These are phyloP conservation scores for Aspergillus biplanus DNA, from an alignment of 495 filamentous ascomycete species.

Conservation along the genomic window DNA sequence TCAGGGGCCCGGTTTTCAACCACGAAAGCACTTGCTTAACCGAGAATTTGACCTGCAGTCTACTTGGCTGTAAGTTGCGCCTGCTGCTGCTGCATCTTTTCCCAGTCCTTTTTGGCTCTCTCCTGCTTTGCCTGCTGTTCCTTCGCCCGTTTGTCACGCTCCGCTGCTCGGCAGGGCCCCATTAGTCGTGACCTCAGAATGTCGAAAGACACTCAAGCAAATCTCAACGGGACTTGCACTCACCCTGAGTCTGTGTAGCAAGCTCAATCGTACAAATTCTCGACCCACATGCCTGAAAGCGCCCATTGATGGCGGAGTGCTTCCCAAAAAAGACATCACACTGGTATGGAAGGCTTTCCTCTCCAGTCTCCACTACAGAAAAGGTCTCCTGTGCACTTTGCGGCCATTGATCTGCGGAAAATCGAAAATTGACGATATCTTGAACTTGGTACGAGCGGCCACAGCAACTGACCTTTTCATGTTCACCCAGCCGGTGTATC, in stretches of 20 bases:
- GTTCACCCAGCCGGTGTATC: not conserved
- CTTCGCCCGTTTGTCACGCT: not conserved
- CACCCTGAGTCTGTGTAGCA: not conserved
- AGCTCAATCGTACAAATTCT: not conserved
- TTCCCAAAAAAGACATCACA: not conserved
- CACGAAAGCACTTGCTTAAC: too few relatives aligned
- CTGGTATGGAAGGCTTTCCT: not conserved
- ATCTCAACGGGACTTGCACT: not conserved
- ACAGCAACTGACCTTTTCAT: too few relatives aligned
- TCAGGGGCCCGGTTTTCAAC: too few relatives aligned
- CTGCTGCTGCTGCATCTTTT: not conserved
- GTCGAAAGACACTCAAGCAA: not conserved
- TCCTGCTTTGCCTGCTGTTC: not conserved
- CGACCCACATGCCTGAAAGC: not conserved
- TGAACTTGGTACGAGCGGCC: not conserved
- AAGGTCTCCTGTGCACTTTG: not conserved
- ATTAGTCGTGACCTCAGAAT: not conserved
- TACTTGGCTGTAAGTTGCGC: not conserved
- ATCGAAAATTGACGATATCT: not conserved
- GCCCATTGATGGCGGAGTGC: not conserved
- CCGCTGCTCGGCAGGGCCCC: not conserved
- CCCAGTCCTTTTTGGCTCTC: not conserved
- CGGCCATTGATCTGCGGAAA: not conserved
- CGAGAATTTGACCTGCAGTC: too few relatives aligned
- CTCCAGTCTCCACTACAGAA: not conserved